These are phyloP conservation scores for Aureobasidium namibiae DNA, from an alignment of 2,329 filamentous ascomycete genomes.

Conservation along the genomic window DNA sequence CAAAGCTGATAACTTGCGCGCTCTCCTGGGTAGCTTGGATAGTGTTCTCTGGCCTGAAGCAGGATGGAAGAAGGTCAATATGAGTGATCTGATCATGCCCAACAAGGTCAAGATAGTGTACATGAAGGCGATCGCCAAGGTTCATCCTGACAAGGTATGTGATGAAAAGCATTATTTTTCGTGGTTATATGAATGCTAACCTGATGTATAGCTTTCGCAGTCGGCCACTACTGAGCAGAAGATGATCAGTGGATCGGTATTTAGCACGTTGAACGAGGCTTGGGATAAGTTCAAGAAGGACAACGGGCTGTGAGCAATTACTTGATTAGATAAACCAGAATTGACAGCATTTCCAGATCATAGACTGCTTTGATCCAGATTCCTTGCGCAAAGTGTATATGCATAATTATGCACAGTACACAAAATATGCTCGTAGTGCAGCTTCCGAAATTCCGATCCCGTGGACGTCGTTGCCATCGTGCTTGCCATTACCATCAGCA, in stretches of 20 bases:
- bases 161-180: neutral
- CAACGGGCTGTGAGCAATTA: slow-evolving; percentile 30
- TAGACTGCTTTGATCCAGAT: neutral
- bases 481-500: neutral
- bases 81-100: slow-evolving; percentile 86
- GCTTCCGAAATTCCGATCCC: neutral
- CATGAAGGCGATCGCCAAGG: slow-evolving; percentile 98
- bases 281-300: slow-evolving; percentile 62
- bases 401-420: neutral
- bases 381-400: neutral
- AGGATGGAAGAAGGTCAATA: slow-evolving; percentile 93
- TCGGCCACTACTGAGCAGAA: slow-evolving; percentile 58
- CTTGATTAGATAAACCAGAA: neutral
- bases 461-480: neutral
- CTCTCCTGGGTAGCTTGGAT: slow-evolving; percentile 78
- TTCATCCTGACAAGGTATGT: slow-evolving; percentile 94
- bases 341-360: neutral
- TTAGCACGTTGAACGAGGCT: slow-evolving; percentile 57
- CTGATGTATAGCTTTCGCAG: slow-evolving; percentile 47
- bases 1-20: slow-evolving; percentile 86
- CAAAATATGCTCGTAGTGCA: neutral
- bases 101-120: slow-evolving; percentile 96
- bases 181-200: slow-evolving; percentile 11
- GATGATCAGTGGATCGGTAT: slow-evolving; percentile 59
- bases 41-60: slow-evolving; percentile 83